Conservation (phyloP, 371 early-diverging fungal species). For the Mucor ambiguus region DNA sequence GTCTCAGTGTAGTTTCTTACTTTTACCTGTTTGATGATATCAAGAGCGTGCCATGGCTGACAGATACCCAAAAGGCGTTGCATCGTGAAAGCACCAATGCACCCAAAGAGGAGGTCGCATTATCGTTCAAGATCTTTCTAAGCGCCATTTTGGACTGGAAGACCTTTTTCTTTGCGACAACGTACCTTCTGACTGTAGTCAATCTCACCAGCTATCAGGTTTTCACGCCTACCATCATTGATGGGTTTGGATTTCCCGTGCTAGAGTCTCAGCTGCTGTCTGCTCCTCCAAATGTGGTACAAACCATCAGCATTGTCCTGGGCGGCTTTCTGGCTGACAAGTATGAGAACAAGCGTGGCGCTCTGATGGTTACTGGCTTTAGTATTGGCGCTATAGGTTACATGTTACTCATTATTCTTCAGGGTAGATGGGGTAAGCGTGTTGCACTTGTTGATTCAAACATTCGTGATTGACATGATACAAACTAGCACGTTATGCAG, state of each 20-base stretch:
- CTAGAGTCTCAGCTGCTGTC: slow-evolving; percentile 41
- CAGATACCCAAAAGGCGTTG: slow-evolving; percentile 30
- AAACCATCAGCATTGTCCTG: slow-evolving; percentile 13
- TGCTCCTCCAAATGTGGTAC: slow-evolving; percentile 39
- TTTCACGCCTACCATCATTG: slow-evolving; percentile 32
- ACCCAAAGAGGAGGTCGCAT: background rate
- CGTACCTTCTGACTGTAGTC: slow-evolving; percentile 20
- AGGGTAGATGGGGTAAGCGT: slow-evolving; percentile 32
- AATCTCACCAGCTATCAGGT: slow-evolving; percentile 26
- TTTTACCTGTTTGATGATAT: slow-evolving; percentile 36
- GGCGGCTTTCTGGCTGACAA: slow-evolving; percentile 34
- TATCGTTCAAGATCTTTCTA: slow-evolving; percentile 15
- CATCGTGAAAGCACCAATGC: slow-evolving; percentile 17
- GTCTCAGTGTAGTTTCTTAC: slow-evolving; percentile 36
- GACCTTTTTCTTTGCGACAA: slow-evolving; percentile 19
- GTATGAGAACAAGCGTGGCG: slow-evolving; percentile 26
- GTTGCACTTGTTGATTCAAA: background rate
- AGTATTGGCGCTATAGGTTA: slow-evolving; percentile 26
- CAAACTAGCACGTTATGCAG: slow-evolving; percentile 19
- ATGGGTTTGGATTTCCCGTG: slow-evolving; percentile 43
- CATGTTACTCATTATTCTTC: slow-evolving; percentile 21
- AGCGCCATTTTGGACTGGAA: slow-evolving; percentile 28
- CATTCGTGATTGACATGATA: background rate
- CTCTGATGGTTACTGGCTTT: slow-evolving; percentile 27
- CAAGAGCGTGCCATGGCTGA: slow-evolving; percentile 29